These are phyloP conservation scores for Pseudozyma tsukubaensis DNA, from an alignment of 1,284 basidiomycete genomes.

Conservation along the genomic window DNA sequence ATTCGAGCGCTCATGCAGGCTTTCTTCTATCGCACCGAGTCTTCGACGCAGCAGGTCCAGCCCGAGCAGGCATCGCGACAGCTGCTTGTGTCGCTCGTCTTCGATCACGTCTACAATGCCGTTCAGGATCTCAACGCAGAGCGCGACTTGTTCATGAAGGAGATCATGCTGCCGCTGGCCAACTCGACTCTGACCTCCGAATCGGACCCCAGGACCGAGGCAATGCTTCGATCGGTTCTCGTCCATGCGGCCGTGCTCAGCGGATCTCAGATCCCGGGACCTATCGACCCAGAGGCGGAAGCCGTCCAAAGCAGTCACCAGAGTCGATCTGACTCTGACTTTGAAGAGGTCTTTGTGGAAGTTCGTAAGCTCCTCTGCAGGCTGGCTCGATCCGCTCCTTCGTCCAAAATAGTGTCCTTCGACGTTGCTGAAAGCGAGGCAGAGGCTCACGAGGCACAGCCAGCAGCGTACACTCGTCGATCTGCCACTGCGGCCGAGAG, in stretches of 20 bases:
- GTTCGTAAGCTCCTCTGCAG: conserved; percentile 47
- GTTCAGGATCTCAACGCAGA: conserved; percentile 62
- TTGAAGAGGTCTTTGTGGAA: conserved; percentile 54
- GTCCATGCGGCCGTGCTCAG: conserved; percentile 62
- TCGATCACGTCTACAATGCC: conserved; percentile 61
- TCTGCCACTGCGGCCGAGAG: conserved; percentile 14
- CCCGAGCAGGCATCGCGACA: conserved; percentile 37
- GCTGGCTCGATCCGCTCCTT: conserved; percentile 26
- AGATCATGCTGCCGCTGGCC: conserved; percentile 60
- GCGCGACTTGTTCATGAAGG: conserved; percentile 55
- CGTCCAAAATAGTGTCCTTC: conserved; percentile 23
- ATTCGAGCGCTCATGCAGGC: conserved; percentile 59
- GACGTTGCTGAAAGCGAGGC: conserved; percentile 8
- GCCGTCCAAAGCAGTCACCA: conserved; percentile 12
- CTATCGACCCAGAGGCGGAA: conserved; percentile 41
- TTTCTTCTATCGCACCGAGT: conserved; percentile 59
- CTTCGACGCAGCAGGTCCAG: conserved; percentile 9
- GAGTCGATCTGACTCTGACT: conserved; percentile 16
- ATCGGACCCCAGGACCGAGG: conserved; percentile 46
- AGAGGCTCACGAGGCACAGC: conserved; percentile 12
- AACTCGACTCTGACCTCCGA: conserved; percentile 54
- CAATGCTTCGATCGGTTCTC: conserved; percentile 51
- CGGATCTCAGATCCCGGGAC: conserved; percentile 44
- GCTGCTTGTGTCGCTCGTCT: conserved; percentile 56
- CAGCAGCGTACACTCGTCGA: conserved; percentile 12